Base-by-base conservation (phyloP, 306 rosid genomes). In the Spatholobus suberectus region DNA sequence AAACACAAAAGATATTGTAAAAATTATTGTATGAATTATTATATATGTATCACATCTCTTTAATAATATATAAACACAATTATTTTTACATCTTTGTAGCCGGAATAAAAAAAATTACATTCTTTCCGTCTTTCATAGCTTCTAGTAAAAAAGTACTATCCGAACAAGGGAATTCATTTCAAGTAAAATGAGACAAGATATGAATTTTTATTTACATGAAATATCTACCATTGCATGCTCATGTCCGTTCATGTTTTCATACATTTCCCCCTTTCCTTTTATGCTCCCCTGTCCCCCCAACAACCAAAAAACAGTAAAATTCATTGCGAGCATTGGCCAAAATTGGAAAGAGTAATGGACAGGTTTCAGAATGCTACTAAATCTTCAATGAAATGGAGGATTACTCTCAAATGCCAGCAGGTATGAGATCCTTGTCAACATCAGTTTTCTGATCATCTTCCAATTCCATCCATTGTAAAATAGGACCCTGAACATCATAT, bases 381-480 rank as follows among this genome's bases (percentile, higher is more conserved):
- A 70, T 69, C 41, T 88, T 61, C 77, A 65, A 61, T 44, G 68
- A 79, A 61, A 73, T 35, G 62, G 57, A 75, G 46, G 74, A 70
- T 49, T 79, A 73, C 63, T 75, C 84, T 84, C 74, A 83, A 72
- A 83, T 51, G 78, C 88, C 91, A 69, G 89, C 86, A 44, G 87
- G 79, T 79, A 86, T 70, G 65, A 81, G 84, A 73, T 83, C 77
- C 20, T 80, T 81, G 65, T 73, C 86, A 73, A 35, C 78, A 20
- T 63, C 86, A 43, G 69, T 74, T 78, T 82, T 81, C 59, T 81
- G 40, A 35, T 88, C 84, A 76, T 82, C 93, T 79, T 90, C 90
- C 21, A 67, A 72, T 23, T 82, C 90, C 98, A 92, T 92, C 99
- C 99, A 96, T 38, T 44, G 84, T 84, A 92, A 82, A 80, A 79